phyloP scores from a whole-genome alignment of 306 rosid species.

The Crotalaria pallida region DNA sequence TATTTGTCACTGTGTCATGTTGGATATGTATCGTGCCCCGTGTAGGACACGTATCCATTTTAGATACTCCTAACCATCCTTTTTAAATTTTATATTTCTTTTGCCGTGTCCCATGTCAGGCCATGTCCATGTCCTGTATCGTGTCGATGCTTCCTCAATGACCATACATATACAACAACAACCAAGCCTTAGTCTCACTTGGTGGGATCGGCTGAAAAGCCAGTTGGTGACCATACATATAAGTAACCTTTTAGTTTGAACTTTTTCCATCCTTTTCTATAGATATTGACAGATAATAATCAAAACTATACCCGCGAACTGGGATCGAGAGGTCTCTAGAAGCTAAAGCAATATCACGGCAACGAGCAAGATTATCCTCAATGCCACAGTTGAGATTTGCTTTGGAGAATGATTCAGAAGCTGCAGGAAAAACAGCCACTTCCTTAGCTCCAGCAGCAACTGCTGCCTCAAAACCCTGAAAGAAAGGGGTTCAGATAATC shows the following conservation, averaged over 20 bases:
- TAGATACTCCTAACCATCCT: too few relatives aligned
- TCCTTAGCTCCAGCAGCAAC: slow-evolving; percentile 88
- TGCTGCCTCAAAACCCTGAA: slow-evolving; percentile 91
- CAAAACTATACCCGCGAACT: slow-evolving; percentile 69
- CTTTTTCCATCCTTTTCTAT: not conserved
- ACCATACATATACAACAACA: too few relatives aligned
- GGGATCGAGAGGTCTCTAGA: slow-evolving; percentile 65
- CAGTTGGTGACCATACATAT: not conserved
- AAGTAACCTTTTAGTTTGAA: slow-evolving; percentile 1
- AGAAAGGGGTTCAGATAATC: slow-evolving; percentile 22
- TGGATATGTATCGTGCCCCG: too few relatives aligned
- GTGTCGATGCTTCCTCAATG: too few relatives aligned
- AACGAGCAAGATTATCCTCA: slow-evolving; percentile 69
- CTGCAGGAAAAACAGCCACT: slow-evolving; percentile 88
- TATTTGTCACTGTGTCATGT: too few relatives aligned
- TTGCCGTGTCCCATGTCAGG: too few relatives aligned
- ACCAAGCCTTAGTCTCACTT: too few relatives aligned
- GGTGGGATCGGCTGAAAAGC: too few relatives aligned
- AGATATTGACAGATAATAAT: not conserved
- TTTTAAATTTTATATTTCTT: too few relatives aligned
- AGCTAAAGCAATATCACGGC: slow-evolving; percentile 60
- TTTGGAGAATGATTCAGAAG: slow-evolving; percentile 87
- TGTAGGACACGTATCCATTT: too few relatives aligned
- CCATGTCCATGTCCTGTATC: too few relatives aligned
- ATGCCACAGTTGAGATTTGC: slow-evolving; percentile 78